Evolutionary conservation across 108 stramenopile genomes (phyloP).

Genomic region (Schizochytrium sp.): DNA sequence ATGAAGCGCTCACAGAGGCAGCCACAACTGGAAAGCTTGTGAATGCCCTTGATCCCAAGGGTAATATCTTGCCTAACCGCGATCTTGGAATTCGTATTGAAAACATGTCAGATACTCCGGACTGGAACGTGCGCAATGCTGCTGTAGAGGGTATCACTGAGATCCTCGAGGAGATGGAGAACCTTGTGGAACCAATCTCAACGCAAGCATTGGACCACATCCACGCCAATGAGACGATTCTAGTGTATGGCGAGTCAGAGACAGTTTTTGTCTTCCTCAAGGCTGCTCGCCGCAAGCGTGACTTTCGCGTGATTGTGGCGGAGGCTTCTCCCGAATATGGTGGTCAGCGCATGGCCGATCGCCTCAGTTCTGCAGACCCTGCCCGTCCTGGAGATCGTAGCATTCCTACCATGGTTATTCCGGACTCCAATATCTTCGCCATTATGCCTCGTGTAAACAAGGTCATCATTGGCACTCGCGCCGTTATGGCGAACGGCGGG

Average conservation of each 20-base stretch:
- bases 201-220: constrained; percentile 90
- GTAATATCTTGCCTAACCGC: constrained; percentile 39
- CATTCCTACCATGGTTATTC: constrained; percentile 83
- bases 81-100: constrained; percentile 13
- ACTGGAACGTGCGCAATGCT: constrained; percentile 78
- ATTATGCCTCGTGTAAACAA: constrained; percentile 94
- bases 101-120: not conserved
- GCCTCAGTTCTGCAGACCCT: constrained; percentile 79
- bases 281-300: constrained; percentile 58
- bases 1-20: not conserved
- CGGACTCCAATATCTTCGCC: constrained; percentile 81
- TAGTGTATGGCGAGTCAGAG: constrained; percentile 87
- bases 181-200: constrained; percentile 86
- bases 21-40: constrained; percentile 37
- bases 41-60: constrained; percentile 39
- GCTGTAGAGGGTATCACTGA: constrained; percentile 91
- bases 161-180: constrained; percentile 85
- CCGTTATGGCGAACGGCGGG: constrained; percentile 96
- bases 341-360: constrained; percentile 86
- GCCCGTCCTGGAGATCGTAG: constrained; percentile 65
- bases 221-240: constrained; percentile 91
- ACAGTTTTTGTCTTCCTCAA: constrained; percentile 82
- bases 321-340: constrained; percentile 89
- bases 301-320: constrained; percentile 93
- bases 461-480: constrained; percentile 91